Evolutionary conservation across 2,329 filamentous ascomycete genomes (phyloP), one percentile per base, ranked within the genome.

Genomic region (Bisporella sp.): DNA sequence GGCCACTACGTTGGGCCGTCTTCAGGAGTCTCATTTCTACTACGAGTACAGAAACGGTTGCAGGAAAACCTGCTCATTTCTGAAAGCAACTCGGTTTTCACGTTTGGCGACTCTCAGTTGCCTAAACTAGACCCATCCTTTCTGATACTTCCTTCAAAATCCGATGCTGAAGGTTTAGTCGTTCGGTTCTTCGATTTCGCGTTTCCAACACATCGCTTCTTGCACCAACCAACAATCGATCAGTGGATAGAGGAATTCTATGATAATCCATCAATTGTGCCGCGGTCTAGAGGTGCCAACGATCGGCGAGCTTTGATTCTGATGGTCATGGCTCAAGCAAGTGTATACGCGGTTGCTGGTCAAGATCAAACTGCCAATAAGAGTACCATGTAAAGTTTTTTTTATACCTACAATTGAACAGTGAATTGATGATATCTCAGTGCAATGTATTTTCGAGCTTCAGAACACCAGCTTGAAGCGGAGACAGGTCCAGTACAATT

Each of bases 111-210:
- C 50, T 54, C 73, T 12, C 73, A 72, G 2, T 53, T 76, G 5
- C 71, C 72, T 1, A 69, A 73, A 3, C 68, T 68, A 41, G 70
- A 73, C 53, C 62, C 68, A 1, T 68, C 68, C 0, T 71, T 71
- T 47, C 73, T 71, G 50, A 62, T 71, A 5, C 57, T 77, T 8
- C 56, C 55, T 4, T 50, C 54, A 6, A 55, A 53, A 37, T 47
- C 21, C 5, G 53, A 55, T 35, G 57, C 57, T 8, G 32, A 54
- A 9, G 46, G n/a, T 5, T 8, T 64, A 67, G 8, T 82, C 4
- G 68, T 70, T 6, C 66, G 78, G 5, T 82, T 82, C 48, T 82
- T 82, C 54, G 78, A 82, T 44, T 78, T 77, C 50, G 79, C 77
- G 5, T 76, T 79, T 21, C 77, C 79, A 0, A 82, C 79, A 0